Evolutionary conservation across 1,284 basidiomycete species (phyloP), one percentile per base, ranked within the genome.

Genomic region (Fomitopsis palustris): DNA sequence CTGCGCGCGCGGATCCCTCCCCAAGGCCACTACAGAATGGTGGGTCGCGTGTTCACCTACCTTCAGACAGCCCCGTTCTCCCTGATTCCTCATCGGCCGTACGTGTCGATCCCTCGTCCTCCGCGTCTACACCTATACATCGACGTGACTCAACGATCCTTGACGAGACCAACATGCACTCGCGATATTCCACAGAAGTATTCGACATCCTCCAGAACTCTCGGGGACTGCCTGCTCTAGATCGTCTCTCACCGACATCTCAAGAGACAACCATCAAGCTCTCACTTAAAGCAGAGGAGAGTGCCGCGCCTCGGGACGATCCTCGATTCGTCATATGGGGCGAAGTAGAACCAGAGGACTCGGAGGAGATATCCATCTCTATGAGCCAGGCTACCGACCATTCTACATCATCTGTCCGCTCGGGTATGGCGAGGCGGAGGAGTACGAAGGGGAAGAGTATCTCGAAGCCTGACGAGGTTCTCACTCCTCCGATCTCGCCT

Each of bases 241-340:
- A 90, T 65, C 82, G 79, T 63, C 73, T 75, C 45, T 77, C 79
- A n/a, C 74, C 77, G 0, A 77, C 79, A 14, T 65, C 73, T 3
- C 70, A 74, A 3, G 78, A 82, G 62, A 84, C 84, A 14, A 86
- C 83, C 0, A 86, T 90, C 70, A 85, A 81, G 67, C 75, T 92
- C 69, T 88, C 86, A 1, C 68, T 88, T 16, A 80, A 83, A 39
- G 70, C 81, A 0, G 85, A 89, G 35, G 83, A 87, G 58, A 83
- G 80, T 33, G 84, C 88, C 7, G 81, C 84, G 0, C 91, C 90
- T 1, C 81, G 86, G 19, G 87, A 93, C 64, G 93, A 95, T 65
- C 92, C 93, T 21, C 83, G 92, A 0, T 95, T 94, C 69, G 90
- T 93, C 29, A 87, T 95, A 17, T 95, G 92, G 92, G 91, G 90